A percentile compares a stretch with the other conserved stretches of the same genome.
phyloP scores from a whole-genome alignment of 495 filamentous ascomycete species.

The Lindgomyces ingoldianus region DNA sequence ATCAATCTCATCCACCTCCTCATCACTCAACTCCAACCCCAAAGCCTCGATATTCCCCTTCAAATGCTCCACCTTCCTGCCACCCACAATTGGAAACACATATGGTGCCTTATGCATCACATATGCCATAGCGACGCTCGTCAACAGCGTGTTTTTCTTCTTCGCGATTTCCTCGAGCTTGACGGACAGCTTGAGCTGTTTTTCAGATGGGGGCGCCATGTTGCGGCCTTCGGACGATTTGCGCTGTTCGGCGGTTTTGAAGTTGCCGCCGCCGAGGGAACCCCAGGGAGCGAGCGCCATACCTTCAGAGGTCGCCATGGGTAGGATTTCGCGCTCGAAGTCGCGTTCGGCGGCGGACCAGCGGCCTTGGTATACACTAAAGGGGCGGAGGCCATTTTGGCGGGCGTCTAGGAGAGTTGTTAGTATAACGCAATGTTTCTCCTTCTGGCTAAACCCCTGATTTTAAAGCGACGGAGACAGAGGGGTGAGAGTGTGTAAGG shows the following conservation, averaged over 20 bases:
- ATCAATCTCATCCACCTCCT: constrained; percentile 36
- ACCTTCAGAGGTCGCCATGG: constrained; percentile 46
- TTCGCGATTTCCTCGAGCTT: constrained; percentile 62
- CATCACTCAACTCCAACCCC: constrained; percentile 27
- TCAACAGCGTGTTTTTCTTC: constrained; percentile 36
- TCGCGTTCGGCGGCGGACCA: constrained; percentile 56
- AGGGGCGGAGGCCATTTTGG: constrained; percentile 57
- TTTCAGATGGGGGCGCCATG: constrained; percentile 35
- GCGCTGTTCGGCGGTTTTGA: constrained; percentile 38
- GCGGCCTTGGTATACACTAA: constrained; percentile 65
- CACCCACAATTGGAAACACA: constrained; percentile 75
- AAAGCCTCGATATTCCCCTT: constrained; percentile 55
- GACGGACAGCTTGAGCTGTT: constrained; percentile 56
- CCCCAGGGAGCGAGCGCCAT: constrained; percentile 48
- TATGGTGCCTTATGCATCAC: constrained; percentile 70
- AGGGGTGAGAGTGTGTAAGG: constrained; percentile 5
- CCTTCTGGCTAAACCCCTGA: too few relatives aligned
- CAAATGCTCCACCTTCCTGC: constrained; percentile 66
- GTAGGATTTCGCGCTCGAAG: constrained; percentile 58
- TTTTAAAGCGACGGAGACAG: too few relatives aligned
- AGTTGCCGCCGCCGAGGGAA: constrained; percentile 44
- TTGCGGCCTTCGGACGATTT: constrained; percentile 37
- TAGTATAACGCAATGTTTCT: not conserved
- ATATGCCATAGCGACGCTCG: constrained; percentile 67
- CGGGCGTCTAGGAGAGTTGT: constrained; percentile 26